A percentile compares a stretch with the other conserved stretches of the same genome.
phyloP scores from a whole-genome alignment of 2,329 filamentous ascomycete species.

The Harringtonia lauricola region DNA sequence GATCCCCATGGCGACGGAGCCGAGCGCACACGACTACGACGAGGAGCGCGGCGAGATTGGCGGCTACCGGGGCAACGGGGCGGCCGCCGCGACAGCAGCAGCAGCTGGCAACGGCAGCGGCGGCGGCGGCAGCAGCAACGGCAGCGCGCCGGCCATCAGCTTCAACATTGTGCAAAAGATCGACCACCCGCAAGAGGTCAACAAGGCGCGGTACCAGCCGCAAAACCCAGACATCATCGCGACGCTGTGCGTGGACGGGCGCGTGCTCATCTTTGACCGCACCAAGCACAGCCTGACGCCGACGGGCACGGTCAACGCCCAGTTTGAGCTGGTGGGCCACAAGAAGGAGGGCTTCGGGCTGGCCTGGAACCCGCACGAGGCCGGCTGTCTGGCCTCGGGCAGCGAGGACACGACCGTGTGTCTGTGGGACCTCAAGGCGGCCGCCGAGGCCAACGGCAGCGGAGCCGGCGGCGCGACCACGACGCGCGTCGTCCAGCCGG shows the following conservation, averaged over 20 bases:
- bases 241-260: constrained; percentile 78
- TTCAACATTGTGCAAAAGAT: constrained; percentile 94
- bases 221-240: constrained; percentile 96
- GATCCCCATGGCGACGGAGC: constrained; percentile 66
- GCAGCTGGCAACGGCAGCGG: constrained; percentile 19
- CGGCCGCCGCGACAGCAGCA: constrained; percentile 12
- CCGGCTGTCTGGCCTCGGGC: constrained; percentile 76
- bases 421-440: constrained; percentile 80
- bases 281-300: constrained; percentile 83
- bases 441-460: constrained; percentile 20
- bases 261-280: constrained; percentile 87
- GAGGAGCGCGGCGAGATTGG: constrained; percentile 89
- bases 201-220: constrained; percentile 95
- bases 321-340: constrained; percentile 79
- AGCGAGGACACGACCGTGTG: constrained; percentile 88
- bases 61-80: constrained; percentile 59
- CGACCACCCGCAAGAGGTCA: constrained; percentile 91
- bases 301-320: constrained; percentile 62
- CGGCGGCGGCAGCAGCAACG: constrained; percentile 15
- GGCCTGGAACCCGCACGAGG: constrained; percentile 78
- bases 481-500: constrained; percentile 59
- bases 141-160: constrained; percentile 56
- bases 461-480: constrained; percentile 34
- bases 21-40: constrained; percentile 78
- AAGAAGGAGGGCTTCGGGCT: constrained; percentile 83